Percentiles rank a stretch among this genome's conserved stretches.
phyloP scores from a whole-genome alignment of 1,284 basidiomycete genomes.

The Pascua sp. region DNA sequence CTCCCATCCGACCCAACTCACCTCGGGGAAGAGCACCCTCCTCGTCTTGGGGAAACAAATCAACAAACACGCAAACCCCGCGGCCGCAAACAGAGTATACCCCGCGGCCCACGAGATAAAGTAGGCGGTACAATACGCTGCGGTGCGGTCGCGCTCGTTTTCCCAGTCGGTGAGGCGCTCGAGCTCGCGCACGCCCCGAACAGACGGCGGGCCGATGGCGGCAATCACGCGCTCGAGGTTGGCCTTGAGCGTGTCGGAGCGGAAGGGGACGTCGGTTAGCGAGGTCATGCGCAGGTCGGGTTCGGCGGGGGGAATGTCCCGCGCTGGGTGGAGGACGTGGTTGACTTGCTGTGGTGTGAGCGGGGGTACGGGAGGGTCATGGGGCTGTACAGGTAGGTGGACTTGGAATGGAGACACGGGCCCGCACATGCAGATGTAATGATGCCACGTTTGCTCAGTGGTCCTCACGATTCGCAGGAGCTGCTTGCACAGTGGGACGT shows the following conservation, averaged over 20 bases:
- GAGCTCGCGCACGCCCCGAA: slow-evolving; percentile 54
- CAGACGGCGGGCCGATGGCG: slow-evolving; percentile 52
- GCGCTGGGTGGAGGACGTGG: slow-evolving; percentile 46
- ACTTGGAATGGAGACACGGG: no score
- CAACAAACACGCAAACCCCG: slow-evolving; percentile 50
- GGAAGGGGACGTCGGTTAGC: slow-evolving; percentile 31
- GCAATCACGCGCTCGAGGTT: slow-evolving; percentile 57
- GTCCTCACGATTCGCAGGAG: no score
- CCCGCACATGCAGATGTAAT: no score
- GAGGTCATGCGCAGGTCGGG: slow-evolving; percentile 32
- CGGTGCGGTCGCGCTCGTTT: slow-evolving; percentile 52
- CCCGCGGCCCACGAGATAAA: slow-evolving; percentile 53
- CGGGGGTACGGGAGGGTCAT: no score
- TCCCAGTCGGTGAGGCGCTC: slow-evolving; percentile 52
- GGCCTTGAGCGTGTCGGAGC: slow-evolving; percentile 50
- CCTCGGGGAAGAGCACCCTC: slow-evolving; percentile 54
- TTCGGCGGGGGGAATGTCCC: slow-evolving; percentile 39
- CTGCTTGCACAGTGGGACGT: no score
- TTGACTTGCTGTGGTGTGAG: slow-evolving; percentile 44
- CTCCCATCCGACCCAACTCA: slow-evolving; percentile 4
- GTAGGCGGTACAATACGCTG: slow-evolving; percentile 51
- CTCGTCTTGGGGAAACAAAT: slow-evolving; percentile 54
- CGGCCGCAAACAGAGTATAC: slow-evolving; percentile 48
- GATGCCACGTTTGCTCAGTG: no score
- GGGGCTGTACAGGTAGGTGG: no score